Percentiles rank a stretch among this genome's conserved stretches.
Conservation (phyloP, 495 filamentous ascomycete species). For the Aspergillus affinis region DNA sequence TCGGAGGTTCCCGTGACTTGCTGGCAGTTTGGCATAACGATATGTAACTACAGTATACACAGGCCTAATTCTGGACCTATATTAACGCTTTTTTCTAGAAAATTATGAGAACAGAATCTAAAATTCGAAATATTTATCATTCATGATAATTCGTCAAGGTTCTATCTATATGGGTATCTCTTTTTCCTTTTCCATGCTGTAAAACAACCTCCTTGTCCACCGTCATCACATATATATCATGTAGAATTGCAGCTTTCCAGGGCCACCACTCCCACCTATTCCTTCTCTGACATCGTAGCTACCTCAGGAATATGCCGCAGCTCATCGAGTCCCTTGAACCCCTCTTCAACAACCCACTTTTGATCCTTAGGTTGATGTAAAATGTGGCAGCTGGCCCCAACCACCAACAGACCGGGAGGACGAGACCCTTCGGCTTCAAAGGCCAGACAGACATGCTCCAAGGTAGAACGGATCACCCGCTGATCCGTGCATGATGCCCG, state of each 20-base stretch:
- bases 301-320: background rate
- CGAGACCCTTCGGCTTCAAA: conserved; percentile 88
- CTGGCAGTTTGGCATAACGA: background rate
- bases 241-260: background rate
- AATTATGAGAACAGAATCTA: too few relatives aligned
- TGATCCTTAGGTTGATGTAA: conserved; percentile 53
- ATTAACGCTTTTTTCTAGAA: too few relatives aligned
- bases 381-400: conserved; percentile 81
- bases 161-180: conserved; percentile 20
- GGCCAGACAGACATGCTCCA: conserved; percentile 74
- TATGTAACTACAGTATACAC: too few relatives aligned
- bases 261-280: background rate
- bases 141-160: background rate
- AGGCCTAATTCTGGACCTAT: background rate
- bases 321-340: conserved; percentile 66
- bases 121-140: too few relatives aligned
- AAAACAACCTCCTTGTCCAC: conserved; percentile 6
- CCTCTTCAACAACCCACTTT: conserved; percentile 89
- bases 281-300: background rate
- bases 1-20: conserved; percentile 2
- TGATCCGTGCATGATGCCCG: conserved; percentile 94
- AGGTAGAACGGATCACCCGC: conserved; percentile 81
- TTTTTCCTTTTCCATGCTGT: conserved; percentile 6
- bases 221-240: background rate
- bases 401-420: conserved; percentile 87